These are phyloP conservation scores for Kwoniella pini DNA, from an alignment of 768 basidiomycete species.

Conservation along the genomic window DNA sequence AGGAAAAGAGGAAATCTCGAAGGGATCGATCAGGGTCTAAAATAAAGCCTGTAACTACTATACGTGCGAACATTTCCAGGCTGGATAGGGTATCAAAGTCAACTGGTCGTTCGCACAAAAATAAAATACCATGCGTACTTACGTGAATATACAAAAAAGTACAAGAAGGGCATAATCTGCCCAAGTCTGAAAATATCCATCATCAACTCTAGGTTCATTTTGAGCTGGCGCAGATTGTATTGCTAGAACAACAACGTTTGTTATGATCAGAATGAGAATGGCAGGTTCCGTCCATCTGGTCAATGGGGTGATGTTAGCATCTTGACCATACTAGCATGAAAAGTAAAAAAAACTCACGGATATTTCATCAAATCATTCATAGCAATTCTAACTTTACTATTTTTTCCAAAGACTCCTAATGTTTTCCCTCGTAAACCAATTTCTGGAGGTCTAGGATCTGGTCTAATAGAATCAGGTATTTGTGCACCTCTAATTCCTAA, in stretches of 20 bases:
- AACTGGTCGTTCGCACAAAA: too few relatives aligned
- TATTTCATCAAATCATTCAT: slow-evolving; percentile 71
- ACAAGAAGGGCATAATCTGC: slow-evolving; percentile 83
- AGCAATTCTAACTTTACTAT: slow-evolving; percentile 64
- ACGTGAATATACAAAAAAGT: slow-evolving; percentile 85
- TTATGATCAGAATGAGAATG: slow-evolving; percentile 78
- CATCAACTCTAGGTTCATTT: slow-evolving; percentile 34
- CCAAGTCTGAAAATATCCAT: slow-evolving; percentile 84
- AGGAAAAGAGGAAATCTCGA: slow-evolving; percentile 39
- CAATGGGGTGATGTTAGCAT: too few relatives aligned
- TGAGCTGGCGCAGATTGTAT: slow-evolving; percentile 71
- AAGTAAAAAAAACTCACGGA: slow-evolving; percentile 60
- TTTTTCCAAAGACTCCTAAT: slow-evolving; percentile 72
- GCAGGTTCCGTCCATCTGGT: slow-evolving; percentile 79
- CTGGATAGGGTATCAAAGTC: slow-evolving; percentile 56
- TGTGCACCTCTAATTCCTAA: neutral
- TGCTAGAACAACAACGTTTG: slow-evolving; percentile 78
- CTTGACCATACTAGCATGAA: too few relatives aligned
- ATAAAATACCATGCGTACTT: slow-evolving; percentile 50
- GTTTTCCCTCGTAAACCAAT: slow-evolving; percentile 70
- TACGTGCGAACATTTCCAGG: slow-evolving; percentile 81
- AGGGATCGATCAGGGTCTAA: slow-evolving; percentile 67
- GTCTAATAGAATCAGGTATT: slow-evolving; percentile 11
- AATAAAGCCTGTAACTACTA: slow-evolving; percentile 83
- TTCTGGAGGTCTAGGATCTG: slow-evolving; percentile 42